A percentile compares a stretch with the other conserved stretches of the same genome.
phyloP scores from a whole-genome alignment of 352 stramenopile species.

The Phytophthora sp. region DNA sequence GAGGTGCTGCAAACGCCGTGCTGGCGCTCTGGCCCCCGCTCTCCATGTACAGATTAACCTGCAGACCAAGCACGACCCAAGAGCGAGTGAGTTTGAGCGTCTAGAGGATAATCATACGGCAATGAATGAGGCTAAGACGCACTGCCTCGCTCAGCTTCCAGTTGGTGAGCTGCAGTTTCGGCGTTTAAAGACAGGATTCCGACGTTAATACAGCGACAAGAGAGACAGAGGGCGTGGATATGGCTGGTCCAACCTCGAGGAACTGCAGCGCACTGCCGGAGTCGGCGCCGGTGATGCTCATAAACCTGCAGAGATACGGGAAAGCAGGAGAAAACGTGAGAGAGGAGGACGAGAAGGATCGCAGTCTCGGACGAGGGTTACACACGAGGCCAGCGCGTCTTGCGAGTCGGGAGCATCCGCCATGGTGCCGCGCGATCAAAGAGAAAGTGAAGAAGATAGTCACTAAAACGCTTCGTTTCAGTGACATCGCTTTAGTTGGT shows the following conservation, averaged over 20 bases:
- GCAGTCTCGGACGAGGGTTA: neutral
- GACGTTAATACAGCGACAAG: conserved; percentile 8
- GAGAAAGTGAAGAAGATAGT: conserved; percentile 12
- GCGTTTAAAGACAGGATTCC: conserved; percentile 4
- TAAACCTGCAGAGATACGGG: conserved; percentile 59
- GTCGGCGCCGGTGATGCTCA: conserved; percentile 85
- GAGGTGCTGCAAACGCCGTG: conserved; percentile 21
- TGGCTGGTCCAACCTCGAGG: conserved; percentile 52
- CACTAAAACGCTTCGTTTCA: too few species aligned
- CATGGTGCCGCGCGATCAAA: conserved; percentile 16
- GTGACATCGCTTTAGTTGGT: too few species aligned
- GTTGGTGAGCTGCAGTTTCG: conserved; percentile 64
- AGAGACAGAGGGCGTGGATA: conserved; percentile 3
- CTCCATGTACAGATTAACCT: conserved; percentile 89
- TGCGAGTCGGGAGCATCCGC: conserved; percentile 32
- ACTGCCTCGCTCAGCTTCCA: conserved; percentile 79
- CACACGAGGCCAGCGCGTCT: conserved; percentile 57
- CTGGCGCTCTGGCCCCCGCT: conserved; percentile 50
- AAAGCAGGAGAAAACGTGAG: neutral
- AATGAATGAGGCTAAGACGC: too few species aligned
- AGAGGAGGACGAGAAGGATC: neutral
- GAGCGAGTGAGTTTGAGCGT: neutral
- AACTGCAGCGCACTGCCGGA: conserved; percentile 70
- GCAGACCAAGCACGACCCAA: neutral
- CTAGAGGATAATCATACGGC: too few species aligned